Evolutionary conservation across 1,139 yeast species (phyloP).

Genomic region (Kurtzmaniella quercitrusa): DNA sequence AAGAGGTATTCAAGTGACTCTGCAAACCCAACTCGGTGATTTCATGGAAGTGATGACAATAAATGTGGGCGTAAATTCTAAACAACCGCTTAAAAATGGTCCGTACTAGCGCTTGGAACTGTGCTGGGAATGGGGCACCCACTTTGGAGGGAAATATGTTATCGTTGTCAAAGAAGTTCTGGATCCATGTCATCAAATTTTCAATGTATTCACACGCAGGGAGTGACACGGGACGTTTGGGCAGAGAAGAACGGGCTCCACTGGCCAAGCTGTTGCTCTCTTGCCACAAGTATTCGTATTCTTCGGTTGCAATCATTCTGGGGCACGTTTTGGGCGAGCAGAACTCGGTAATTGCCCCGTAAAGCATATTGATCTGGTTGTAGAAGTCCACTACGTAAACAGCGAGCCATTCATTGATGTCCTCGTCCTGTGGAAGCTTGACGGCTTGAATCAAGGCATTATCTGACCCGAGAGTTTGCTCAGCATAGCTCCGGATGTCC

Average conservation of each 20-base stretch:
- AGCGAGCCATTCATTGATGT: constrained; percentile 91
- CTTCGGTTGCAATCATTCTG: constrained; percentile 94
- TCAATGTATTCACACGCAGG: constrained; percentile 96
- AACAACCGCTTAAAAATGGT: constrained; percentile 87
- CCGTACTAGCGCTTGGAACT: constrained; percentile 65
- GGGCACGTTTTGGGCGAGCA: constrained; percentile 94
- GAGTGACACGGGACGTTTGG: constrained; percentile 48
- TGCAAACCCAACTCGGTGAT: constrained; percentile 88
- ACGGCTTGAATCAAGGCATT: constrained; percentile 90
- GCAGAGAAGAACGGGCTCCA: constrained; percentile 47
- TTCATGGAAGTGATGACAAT: constrained; percentile 96
- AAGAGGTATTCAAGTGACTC: constrained; percentile 87
- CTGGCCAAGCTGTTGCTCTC: constrained; percentile 42
- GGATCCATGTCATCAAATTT: constrained; percentile 91
- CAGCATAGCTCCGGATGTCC: constrained; percentile 80
- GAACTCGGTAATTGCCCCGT: constrained; percentile 93
- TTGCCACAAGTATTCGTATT: constrained; percentile 96
- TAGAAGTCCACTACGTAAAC: constrained; percentile 89
- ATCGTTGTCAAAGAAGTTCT: constrained; percentile 83
- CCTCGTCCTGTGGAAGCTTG: constrained; percentile 89
- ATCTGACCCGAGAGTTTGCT: constrained; percentile 91
- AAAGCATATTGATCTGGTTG: constrained; percentile 93
- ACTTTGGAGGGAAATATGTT: constrained; percentile 83
- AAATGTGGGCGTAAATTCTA: constrained; percentile 96
- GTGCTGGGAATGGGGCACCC: constrained; percentile 81